phyloP scores from a whole-genome alignment of 352 stramenopile genomes.

The Globisporangium spiculum region DNA sequence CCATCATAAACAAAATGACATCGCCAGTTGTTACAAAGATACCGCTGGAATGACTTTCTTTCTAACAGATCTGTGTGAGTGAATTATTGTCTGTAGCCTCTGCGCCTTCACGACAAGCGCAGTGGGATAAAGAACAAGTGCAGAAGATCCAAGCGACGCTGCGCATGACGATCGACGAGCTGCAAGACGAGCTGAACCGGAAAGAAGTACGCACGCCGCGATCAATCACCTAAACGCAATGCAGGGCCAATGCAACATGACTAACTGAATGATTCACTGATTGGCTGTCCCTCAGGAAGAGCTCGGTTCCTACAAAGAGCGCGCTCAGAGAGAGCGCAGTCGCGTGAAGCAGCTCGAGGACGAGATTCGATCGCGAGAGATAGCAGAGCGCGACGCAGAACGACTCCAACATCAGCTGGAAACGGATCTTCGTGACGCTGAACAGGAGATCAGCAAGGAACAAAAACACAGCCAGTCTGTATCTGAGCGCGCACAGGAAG shows the following conservation, averaged over 20 bases:
- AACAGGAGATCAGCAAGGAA: conserved; percentile 51
- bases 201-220: conserved; percentile 33
- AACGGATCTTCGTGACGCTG: conserved; percentile 48
- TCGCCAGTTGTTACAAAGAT: neutral
- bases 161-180: conserved; percentile 67
- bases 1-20: neutral
- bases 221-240: neutral
- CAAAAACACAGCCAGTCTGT: conserved; percentile 44
- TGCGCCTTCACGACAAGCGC: conserved; percentile 19
- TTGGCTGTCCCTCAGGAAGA: conserved; percentile 28
- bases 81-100: conserved; percentile 5
- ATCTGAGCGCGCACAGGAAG: conserved; percentile 49
- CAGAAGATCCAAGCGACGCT: conserved; percentile 73
- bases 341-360: conserved; percentile 58
- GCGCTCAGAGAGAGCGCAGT: conserved; percentile 46
- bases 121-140: conserved; percentile 73
- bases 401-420: conserved; percentile 45
- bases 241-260: neutral
- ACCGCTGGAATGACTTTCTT: neutral
- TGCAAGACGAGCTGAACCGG: conserved; percentile 69
- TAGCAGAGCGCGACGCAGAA: conserved; percentile 28
- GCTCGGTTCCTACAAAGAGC: conserved; percentile 40
- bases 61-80: neutral
- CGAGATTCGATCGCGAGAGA: conserved; percentile 42
- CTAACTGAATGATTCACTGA: neutral